These are phyloP conservation scores for Neofusicoccum sp. DNA, from an alignment of 2,329 filamentous ascomycete genomes.

Conservation along the genomic window DNA sequence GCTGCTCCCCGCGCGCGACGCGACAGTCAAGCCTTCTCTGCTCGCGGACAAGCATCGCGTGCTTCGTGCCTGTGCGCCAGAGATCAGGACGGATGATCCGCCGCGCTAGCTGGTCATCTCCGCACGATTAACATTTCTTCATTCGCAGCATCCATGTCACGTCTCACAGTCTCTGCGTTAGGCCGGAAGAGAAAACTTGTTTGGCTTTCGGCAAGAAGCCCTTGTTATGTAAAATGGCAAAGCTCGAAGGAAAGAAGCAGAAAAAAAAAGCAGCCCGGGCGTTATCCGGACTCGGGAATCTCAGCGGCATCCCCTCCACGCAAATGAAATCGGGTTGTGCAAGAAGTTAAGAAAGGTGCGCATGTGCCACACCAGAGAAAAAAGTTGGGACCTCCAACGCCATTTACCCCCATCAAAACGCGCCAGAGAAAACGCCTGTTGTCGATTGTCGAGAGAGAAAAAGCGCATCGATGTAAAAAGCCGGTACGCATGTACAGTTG, in stretches of 20 bases:
- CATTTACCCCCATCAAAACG: no score
- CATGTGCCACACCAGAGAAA: not conserved
- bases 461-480: no score
- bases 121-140: not conserved
- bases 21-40: not conserved
- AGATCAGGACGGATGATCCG: slow-evolving; percentile 4
- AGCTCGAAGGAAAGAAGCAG: not conserved
- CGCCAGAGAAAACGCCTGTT: no score
- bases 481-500: no score
- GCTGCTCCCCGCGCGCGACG: not conserved
- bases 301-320: not conserved
- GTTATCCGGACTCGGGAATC: slow-evolving; percentile 8
- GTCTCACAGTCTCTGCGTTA: not conserved
- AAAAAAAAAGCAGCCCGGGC: not conserved
- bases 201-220: no score
- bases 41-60: not conserved
- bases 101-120: slow-evolving; percentile 6
- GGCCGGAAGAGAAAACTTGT: no score
- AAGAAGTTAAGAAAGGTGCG: not conserved
- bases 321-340: not conserved
- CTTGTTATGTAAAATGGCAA: no score
- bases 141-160: not conserved
- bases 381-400: not conserved
- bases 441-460: no score
- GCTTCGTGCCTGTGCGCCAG: not conserved